phyloP scores from a whole-genome alignment of 768 basidiomycete genomes.

The Tulasnella sp. region DNA sequence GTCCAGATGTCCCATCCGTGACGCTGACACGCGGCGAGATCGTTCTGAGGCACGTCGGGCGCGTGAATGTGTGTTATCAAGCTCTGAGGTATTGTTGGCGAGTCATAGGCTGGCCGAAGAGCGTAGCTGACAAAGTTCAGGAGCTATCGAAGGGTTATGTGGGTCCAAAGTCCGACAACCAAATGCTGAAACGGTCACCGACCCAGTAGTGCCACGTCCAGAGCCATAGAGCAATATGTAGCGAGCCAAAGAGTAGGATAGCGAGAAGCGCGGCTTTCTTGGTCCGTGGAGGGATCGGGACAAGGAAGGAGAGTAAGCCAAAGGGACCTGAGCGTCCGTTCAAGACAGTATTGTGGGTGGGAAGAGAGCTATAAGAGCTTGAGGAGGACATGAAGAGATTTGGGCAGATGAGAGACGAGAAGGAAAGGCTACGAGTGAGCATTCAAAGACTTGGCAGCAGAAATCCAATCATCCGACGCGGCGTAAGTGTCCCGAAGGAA shows the following conservation, averaged over 20 bases:
- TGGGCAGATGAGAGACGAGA: not conserved
- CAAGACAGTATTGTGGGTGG: not conserved
- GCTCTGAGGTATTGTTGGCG: not conserved
- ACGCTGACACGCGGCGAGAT: not conserved
- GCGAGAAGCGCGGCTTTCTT: not conserved
- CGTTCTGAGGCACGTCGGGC: not conserved
- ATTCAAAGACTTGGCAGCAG: no score
- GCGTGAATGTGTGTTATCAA: not conserved
- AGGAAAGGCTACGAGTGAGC: not conserved
- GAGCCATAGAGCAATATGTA: not conserved
- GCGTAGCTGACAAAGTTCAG: not conserved
- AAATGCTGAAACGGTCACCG: no score
- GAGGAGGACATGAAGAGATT: not conserved
- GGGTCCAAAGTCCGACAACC: no score
- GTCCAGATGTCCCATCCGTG: constrained; percentile 1
- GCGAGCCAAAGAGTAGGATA: not conserved
- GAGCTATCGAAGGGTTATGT: no score
- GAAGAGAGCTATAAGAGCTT: not conserved
- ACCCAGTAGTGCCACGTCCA: constrained; percentile 9
- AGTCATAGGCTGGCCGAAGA: not conserved
- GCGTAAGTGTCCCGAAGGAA: no score
- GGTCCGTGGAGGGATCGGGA: not conserved
- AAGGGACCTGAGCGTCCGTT: not conserved
- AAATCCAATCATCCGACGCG: not conserved
- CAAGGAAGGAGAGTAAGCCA: not conserved